A percentile compares a stretch with the other conserved stretches of the same genome.
Conservation (phyloP, 164 flowering plant genomes). For the Stephania yunnanensis region DNA sequence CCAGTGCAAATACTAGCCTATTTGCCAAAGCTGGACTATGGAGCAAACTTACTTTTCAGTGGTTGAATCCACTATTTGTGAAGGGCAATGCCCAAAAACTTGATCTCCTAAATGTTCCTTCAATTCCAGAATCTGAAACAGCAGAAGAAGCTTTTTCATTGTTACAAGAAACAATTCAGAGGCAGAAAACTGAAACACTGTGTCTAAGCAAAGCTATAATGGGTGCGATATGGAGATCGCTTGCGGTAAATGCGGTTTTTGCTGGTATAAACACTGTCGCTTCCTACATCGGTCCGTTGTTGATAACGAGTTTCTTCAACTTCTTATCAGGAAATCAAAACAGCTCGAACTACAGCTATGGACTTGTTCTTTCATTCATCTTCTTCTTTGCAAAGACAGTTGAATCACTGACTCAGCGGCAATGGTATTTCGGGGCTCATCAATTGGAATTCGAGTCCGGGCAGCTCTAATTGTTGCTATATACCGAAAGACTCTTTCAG, state of each 20-base stretch:
- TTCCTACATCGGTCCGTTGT: slow-evolving; percentile 71
- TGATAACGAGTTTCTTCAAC: slow-evolving; percentile 64
- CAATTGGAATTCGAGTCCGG: slow-evolving; percentile 53
- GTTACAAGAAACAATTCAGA: slow-evolving; percentile 42
- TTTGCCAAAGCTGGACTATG: slow-evolving; percentile 51
- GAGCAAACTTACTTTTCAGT: slow-evolving; percentile 54
- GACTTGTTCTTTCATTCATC: slow-evolving; percentile 51
- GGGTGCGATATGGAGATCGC: slow-evolving; percentile 41
- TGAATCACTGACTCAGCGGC: slow-evolving; percentile 76
- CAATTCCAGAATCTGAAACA: slow-evolving; percentile 52
- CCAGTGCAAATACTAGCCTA: slow-evolving; percentile 2
- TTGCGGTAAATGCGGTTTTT: slow-evolving; percentile 55
- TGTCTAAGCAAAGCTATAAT: slow-evolving; percentile 46
- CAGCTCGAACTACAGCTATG: slow-evolving; percentile 37
- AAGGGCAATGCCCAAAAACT: slow-evolving; percentile 46
- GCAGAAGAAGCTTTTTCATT: slow-evolving; percentile 42
- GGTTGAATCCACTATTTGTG: slow-evolving; percentile 68
- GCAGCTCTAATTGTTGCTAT: slow-evolving; percentile 56
- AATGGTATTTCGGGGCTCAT: slow-evolving; percentile 83
- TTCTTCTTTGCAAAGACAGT: slow-evolving; percentile 64
- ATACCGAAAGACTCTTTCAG: slow-evolving; percentile 46
- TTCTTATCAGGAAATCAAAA: slow-evolving; percentile 40
- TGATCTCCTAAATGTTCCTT: slow-evolving; percentile 47
- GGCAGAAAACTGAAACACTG: slow-evolving; percentile 31
- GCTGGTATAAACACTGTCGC: slow-evolving; percentile 77